Evolutionary conservation across 345 rosid genomes (phyloP), one percentile per base, ranked within the genome.

Genomic region (Clausena lansium): DNA sequence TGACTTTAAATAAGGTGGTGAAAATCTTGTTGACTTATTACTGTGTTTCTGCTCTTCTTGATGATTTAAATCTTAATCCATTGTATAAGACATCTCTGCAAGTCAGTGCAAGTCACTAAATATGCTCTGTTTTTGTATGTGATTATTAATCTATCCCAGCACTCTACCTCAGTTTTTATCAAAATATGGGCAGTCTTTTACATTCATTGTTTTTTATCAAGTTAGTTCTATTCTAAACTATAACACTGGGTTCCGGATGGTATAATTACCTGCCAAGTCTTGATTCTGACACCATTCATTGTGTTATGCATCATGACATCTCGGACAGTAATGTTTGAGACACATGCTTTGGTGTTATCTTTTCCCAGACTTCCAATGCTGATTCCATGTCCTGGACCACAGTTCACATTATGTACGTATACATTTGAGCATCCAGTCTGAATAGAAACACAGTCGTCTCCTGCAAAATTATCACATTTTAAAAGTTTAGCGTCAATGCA

Each of bases 331-430:
- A 96, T 89, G 82, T 94, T 92, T 6, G 99, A 91, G 75, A 96
- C 98, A 76, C 99, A 94, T n/a, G 98, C 97, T 84, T 91, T 94
- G 57, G 90, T 90, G 68, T 87, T 84, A 77, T 88, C 90, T 81
- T 76, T 91, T 78, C 99, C 98, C 65, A 96, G 91, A 66, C 99
- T 87, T 70, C 98, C 99, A 4, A 96, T 96, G 88, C 95, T 94
- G 79, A 96, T 96, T 54, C 98, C 99, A 77, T 96, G 99, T 27
- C 98, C 99, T 20, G 98, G 98, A 63, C 99, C 98, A 80, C 99
- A 95, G 70, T 92, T 90, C 75, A 95, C 91, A 50, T 89, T 88
- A 86, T 89, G 97, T 72, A 96, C 69, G 77, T 89, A 90, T 77
- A 96, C 91, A 77, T 94, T 94, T 66, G 97, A 84, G 89, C 97